A percentile compares a stretch with the other conserved stretches of the same genome.
Evolutionary conservation across 2,329 filamentous ascomycete genomes (phyloP).

Genomic region (Nigrospora oryzae): DNA sequence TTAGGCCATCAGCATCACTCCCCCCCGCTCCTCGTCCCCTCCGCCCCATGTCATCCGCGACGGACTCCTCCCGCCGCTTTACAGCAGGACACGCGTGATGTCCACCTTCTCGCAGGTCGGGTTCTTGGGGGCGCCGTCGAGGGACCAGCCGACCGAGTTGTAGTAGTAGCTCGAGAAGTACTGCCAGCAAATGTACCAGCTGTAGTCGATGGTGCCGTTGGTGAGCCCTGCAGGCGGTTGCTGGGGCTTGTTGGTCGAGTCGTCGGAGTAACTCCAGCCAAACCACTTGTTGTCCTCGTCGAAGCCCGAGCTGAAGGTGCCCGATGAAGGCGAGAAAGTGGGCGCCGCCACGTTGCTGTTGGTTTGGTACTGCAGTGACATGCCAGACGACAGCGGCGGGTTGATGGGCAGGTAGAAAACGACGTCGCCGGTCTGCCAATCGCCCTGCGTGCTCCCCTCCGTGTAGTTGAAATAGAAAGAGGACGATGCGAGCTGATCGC

Average conservation of each 20-base stretch:
- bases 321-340: conserved; percentile 8
- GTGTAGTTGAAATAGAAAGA: conserved; percentile 26
- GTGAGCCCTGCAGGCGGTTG: neutral
- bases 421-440: conserved; percentile 15
- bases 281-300: conserved; percentile 17
- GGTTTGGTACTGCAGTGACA: conserved; percentile 12
- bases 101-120: conserved; percentile 24
- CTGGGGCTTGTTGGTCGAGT: conserved; percentile 7
- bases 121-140: conserved; percentile 19
- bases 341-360: conserved; percentile 22
- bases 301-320: conserved; percentile 19
- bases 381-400: conserved; percentile 9
- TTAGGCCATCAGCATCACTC: too few relatives aligned
- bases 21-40: too few relatives aligned
- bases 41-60: too few relatives aligned
- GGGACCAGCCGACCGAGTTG: conserved; percentile 22
- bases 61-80: neutral
- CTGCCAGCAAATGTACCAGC: conserved; percentile 26
- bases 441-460: conserved; percentile 5
- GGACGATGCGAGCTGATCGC: conserved; percentile 3
- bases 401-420: conserved; percentile 18
- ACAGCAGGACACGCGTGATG: conserved; percentile 9
- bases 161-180: conserved; percentile 23
- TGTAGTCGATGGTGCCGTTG: conserved; percentile 13
- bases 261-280: conserved; percentile 19